Conservation (phyloP, 2,329 filamentous ascomycete genomes). For the Amesomyces nigricolor region DNA sequence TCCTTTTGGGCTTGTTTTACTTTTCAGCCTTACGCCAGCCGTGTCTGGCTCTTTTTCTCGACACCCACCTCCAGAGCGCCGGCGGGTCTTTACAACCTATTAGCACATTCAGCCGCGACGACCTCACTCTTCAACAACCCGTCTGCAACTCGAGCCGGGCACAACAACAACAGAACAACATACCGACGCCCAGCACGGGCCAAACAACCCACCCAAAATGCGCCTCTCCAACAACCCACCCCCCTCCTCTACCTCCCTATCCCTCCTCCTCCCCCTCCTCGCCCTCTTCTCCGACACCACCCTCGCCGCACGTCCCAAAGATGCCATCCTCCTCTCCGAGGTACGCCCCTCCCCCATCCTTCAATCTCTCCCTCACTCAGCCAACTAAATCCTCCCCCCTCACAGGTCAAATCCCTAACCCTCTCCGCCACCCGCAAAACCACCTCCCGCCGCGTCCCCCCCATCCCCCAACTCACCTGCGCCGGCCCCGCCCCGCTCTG, state of each 20-base stretch:
- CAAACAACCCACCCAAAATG: conserved; percentile 2
- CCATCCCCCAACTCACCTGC: conserved; percentile 77
- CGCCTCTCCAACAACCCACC: neutral
- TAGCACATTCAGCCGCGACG: too few species aligned
- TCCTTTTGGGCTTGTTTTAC: neutral
- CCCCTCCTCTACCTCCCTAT: neutral
- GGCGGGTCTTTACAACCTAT: too few species aligned
- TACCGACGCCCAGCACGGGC: neutral
- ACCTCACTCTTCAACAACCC: too few species aligned
- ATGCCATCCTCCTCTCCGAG: conserved; percentile 52
- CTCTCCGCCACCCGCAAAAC: conserved; percentile 63
- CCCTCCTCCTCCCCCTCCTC: conserved; percentile 1
- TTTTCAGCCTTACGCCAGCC: neutral
- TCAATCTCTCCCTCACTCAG: neutral
- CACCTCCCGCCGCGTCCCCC: conserved; percentile 65
- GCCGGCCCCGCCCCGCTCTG: conserved; percentile 60
- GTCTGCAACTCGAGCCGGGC: neutral
- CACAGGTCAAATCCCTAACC: conserved; percentile 70
- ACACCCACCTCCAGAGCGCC: too few species aligned
- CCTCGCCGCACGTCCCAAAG: conserved; percentile 34
- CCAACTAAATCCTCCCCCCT: too few species aligned
- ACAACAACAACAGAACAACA: neutral
- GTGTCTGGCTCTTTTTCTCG: neutral
- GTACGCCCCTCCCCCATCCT: conserved; percentile 39
- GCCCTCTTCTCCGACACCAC: conserved; percentile 2